Evolutionary conservation across 768 basidiomycete species (phyloP).

Genomic region (Boletus bicolor): DNA sequence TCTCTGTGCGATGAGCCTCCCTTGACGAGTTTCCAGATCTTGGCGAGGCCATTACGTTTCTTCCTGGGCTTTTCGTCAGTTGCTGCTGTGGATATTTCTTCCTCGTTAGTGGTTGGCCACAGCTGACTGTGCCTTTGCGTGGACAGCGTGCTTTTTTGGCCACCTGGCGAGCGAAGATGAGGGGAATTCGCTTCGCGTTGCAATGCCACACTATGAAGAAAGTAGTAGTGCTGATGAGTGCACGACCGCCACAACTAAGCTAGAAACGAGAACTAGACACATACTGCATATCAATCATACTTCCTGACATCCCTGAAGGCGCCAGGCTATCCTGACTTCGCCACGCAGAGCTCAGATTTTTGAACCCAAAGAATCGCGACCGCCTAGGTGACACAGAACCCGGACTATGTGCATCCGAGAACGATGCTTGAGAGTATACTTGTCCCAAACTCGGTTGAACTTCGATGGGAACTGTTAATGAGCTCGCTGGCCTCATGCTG

Average conservation of each 20-base stretch:
- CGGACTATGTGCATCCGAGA: conserved; percentile 76
- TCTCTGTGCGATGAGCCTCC: conserved; percentile 48
- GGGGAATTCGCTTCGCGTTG: conserved; percentile 55
- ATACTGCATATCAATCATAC: conserved; percentile 92
- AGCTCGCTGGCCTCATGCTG: conserved; percentile 59
- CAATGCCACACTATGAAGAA: conserved; percentile 59
- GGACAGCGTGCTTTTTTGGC: conserved; percentile 35
- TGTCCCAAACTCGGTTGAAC: conserved; percentile 57
- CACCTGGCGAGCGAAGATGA: conserved; percentile 29
- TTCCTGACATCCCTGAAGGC: conserved; percentile 77
- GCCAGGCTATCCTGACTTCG: conserved; percentile 80
- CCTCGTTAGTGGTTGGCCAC: conserved; percentile 47
- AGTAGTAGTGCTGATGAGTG: conserved; percentile 5
- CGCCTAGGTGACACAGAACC: conserved; percentile 65
- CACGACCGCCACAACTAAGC: not conserved
- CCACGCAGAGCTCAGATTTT: conserved; percentile 68
- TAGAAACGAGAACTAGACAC: conserved; percentile 33
- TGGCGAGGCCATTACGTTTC: conserved; percentile 74
- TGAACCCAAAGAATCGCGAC: conserved; percentile 75
- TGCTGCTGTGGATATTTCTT: conserved; percentile 8
- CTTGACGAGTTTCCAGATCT: conserved; percentile 79
- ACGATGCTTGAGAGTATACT: conserved; percentile 73
- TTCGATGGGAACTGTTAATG: conserved; percentile 56
- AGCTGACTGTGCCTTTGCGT: conserved; percentile 48
- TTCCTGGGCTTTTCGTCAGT: conserved; percentile 61